phyloP scores from a whole-genome alignment of 768 basidiomycete species.

The Tulasnella sp. region DNA sequence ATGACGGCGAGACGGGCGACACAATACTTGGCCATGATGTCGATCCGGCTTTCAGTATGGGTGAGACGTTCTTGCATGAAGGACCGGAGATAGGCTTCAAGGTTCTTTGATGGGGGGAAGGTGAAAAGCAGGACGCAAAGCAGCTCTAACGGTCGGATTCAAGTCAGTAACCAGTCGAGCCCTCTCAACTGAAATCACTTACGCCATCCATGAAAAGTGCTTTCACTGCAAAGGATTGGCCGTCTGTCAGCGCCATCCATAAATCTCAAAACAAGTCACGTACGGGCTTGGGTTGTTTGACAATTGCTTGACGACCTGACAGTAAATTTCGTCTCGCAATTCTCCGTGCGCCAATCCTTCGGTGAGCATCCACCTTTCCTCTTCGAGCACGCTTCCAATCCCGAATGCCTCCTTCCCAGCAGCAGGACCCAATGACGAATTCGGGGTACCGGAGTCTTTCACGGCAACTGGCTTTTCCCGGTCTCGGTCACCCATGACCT shows the following conservation, averaged over 20 bases:
- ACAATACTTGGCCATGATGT: slow-evolving; percentile 89
- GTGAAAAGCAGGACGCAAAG: slow-evolving; percentile 85
- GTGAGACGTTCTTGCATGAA: slow-evolving; percentile 69
- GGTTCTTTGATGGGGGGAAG: slow-evolving; percentile 91
- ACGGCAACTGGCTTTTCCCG: slow-evolving; percentile 54
- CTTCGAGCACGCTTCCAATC: slow-evolving; percentile 51
- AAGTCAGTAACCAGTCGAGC: background rate
- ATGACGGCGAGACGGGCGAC: slow-evolving; percentile 70
- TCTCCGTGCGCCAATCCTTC: slow-evolving; percentile 78
- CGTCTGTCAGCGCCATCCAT: background rate
- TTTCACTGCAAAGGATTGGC: slow-evolving; percentile 46
- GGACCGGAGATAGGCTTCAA: slow-evolving; percentile 75
- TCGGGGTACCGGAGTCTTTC: slow-evolving; percentile 33
- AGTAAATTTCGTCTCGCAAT: slow-evolving; percentile 89
- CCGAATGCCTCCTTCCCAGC: slow-evolving; percentile 31
- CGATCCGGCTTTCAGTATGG: slow-evolving; percentile 70
- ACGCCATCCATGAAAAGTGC: slow-evolving; percentile 84
- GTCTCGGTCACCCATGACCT: slow-evolving; percentile 90
- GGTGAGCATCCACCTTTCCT: slow-evolving; percentile 79
- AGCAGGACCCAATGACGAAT: background rate
- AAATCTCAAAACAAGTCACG: slow-evolving; percentile 36
- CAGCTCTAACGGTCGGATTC: slow-evolving; percentile 43
- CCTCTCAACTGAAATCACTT: background rate
- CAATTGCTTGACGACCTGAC: slow-evolving; percentile 88
- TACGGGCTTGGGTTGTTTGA: slow-evolving; percentile 75